These are phyloP conservation scores for Arabis alpina DNA, from an alignment of 345 rosid species.

Conservation along the genomic window DNA sequence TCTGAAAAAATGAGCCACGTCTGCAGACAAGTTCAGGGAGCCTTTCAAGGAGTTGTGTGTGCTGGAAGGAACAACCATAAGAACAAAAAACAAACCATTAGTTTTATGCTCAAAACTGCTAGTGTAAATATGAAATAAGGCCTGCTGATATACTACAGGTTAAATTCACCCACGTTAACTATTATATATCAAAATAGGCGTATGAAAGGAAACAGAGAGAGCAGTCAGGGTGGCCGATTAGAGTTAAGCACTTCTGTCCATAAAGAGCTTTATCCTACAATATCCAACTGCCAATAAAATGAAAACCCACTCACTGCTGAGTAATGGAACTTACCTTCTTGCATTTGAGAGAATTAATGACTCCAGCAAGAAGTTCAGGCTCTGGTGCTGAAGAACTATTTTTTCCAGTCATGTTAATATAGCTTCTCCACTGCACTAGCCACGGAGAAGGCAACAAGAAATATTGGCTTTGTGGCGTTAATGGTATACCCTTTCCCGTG, in stretches of 20 bases:
- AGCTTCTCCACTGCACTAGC: slow-evolving; percentile 86
- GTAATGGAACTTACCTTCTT: slow-evolving; percentile 66
- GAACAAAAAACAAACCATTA: slow-evolving; percentile 35
- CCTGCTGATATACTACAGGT: slow-evolving; percentile 20
- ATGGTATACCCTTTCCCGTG: slow-evolving; percentile 62
- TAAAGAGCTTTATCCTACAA: slow-evolving; percentile 18
- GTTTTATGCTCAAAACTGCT: slow-evolving; percentile 26
- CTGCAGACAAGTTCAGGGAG: slow-evolving; percentile 76
- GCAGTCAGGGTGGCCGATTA: slow-evolving; percentile 2
- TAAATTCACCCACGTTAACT: background rate
- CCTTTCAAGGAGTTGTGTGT: slow-evolving; percentile 74
- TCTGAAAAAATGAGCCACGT: slow-evolving; percentile 75
- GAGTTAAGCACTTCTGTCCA: slow-evolving; percentile 8
- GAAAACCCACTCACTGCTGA: slow-evolving; percentile 17
- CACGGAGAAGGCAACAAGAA: slow-evolving; percentile 82
- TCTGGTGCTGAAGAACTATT: slow-evolving; percentile 58
- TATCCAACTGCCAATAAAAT: slow-evolving; percentile 21
- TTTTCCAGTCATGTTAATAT: slow-evolving; percentile 72
- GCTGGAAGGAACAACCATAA: slow-evolving; percentile 54
- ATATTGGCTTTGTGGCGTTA: slow-evolving; percentile 61
- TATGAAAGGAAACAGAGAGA: slow-evolving; percentile 27
- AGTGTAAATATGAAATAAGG: background rate
- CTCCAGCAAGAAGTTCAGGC: slow-evolving; percentile 72
- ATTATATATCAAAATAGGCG: slow-evolving; percentile 4
- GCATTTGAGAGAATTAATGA: slow-evolving; percentile 71